Base-by-base conservation (phyloP, 2,329 filamentous ascomycete species). In the Helotiales sp. region DNA sequence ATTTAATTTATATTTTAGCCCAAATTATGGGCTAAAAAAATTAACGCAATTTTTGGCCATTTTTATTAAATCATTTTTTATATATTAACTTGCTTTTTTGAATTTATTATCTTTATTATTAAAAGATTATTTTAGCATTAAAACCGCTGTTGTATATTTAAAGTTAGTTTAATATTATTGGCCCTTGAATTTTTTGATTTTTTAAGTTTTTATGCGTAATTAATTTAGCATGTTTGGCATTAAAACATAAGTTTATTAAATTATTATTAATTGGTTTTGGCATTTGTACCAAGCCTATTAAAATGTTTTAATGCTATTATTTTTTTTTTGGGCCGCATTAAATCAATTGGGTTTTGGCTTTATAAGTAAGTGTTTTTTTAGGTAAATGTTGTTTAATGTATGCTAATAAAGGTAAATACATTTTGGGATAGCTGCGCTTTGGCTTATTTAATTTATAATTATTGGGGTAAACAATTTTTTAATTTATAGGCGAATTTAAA, bases 321-420 rank as follows among this genome's bases (percentile, higher is more conserved):
- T 54, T 3, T 54, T 54, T 54, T 7, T 17, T 54, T 17, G 17
- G 7, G 26, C 15, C 26, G 15, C 15, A 32, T 20, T 6, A 54
- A 54, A 32, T 32, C 26, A 54, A 32, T 54, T 54, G 5, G 26
- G 28, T 54, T 54, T 30, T 54, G 5, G 15, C 26, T 20, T 15
- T 54, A 54, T 54, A 10, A 15, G 26, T 54, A 8, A 32, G 50
- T 54, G 1, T 54, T 54, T 20, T n/a, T 17, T 15, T 32, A 1
- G 15, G 26, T 20, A 15, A 54, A 32, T 32, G 28, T 54, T 32
- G 15, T 32, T n/a, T n/a, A 54, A 54, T 54, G 11, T 54, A 54
- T 30, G 24, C 28, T 54, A 54, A 54, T 32, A 54, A 10, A 54
- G 50, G 50, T 54, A 54, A 28, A 52, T 52, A 52, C 11, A 52